Conservation (phyloP, 2,329 filamentous ascomycete genomes). For the Ceratocystis alfenasii region DNA sequence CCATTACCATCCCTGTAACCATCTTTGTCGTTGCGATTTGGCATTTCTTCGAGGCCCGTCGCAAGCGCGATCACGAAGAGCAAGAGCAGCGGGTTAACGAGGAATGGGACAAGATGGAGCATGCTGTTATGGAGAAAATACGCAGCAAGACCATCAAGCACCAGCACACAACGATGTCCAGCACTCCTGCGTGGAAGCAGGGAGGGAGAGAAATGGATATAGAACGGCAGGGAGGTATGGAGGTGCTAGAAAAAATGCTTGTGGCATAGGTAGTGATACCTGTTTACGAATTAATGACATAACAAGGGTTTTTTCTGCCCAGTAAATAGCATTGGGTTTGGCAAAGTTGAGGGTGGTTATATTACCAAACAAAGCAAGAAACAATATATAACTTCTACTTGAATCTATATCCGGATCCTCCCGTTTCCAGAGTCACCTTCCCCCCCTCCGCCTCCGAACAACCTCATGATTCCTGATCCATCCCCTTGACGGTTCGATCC, state of each 20-base stretch:
- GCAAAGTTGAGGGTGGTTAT: background rate
- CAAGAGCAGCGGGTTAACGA: constrained; percentile 43
- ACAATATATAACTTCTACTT: background rate
- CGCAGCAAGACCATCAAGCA: constrained; percentile 42
- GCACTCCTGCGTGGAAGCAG: constrained; percentile 45
- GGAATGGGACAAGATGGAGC: constrained; percentile 46
- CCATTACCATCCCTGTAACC: constrained; percentile 47
- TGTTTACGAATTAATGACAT: constrained; percentile 6
- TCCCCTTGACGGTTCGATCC: constrained; percentile 29
- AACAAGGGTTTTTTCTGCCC: background rate
- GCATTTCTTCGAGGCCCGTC: constrained; percentile 41
- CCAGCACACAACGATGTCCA: constrained; percentile 40
- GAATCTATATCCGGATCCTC: constrained; percentile 28
- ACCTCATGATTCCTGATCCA: constrained; percentile 40
- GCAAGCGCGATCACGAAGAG: constrained; percentile 37
- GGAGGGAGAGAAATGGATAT: constrained; percentile 30
- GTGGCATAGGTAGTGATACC: background rate
- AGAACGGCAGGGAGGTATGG: constrained; percentile 29
- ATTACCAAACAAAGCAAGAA: constrained; percentile 2
- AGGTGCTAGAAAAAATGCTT: constrained; percentile 26
- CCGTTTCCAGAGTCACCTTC: constrained; percentile 30
- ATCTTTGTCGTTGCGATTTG: constrained; percentile 43
- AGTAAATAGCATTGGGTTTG: background rate
- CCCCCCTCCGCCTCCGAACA: constrained; percentile 37
- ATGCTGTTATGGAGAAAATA: constrained; percentile 44